Evolutionary conservation across 2,329 filamentous ascomycete species (phyloP).

Genomic region (Coniochaeta ligniaria): DNA sequence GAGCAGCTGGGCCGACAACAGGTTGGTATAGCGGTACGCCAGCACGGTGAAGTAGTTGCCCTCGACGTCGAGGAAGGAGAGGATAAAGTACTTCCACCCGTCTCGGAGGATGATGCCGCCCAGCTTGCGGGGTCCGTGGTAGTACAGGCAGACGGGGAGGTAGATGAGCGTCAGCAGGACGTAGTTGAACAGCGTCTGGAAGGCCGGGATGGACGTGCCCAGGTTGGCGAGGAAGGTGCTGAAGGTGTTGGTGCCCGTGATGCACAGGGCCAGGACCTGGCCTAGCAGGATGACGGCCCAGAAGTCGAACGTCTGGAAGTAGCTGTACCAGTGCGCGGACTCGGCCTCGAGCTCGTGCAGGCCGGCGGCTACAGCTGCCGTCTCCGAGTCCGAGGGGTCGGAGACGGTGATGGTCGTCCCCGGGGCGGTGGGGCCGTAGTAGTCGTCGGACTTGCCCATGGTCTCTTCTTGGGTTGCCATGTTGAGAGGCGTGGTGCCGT

Average conservation of each 20-base stretch:
- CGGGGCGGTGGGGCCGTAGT: conserved; percentile 14
- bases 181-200: conserved; percentile 96
- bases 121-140: conserved; percentile 71
- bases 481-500: background rate
- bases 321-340: conserved; percentile 58
- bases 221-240: conserved; percentile 60
- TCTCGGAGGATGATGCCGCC: conserved; percentile 54
- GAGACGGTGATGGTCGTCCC: conserved; percentile 11
- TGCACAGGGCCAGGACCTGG: conserved; percentile 80
- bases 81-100: conserved; percentile 90
- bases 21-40: conserved; percentile 87
- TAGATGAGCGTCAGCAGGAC: conserved; percentile 76
- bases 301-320: conserved; percentile 79
- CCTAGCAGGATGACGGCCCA: conserved; percentile 76
- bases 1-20: conserved; percentile 87
- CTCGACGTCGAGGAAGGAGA: conserved; percentile 89
- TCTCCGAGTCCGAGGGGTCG: conserved; percentile 10
- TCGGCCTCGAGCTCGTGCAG: conserved; percentile 48
- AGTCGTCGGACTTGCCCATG: background rate
- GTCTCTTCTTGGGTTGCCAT: background rate
- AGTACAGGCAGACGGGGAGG: conserved; percentile 69
- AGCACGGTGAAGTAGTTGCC: conserved; percentile 98
- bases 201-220: conserved; percentile 80
- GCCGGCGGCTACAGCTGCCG: conserved; percentile 38
- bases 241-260: conserved; percentile 90